Percentiles rank a stretch among this genome's conserved stretches.
phyloP scores from a whole-genome alignment of 1,284 basidiomycete species.

The Bjerkandera adusta region DNA sequence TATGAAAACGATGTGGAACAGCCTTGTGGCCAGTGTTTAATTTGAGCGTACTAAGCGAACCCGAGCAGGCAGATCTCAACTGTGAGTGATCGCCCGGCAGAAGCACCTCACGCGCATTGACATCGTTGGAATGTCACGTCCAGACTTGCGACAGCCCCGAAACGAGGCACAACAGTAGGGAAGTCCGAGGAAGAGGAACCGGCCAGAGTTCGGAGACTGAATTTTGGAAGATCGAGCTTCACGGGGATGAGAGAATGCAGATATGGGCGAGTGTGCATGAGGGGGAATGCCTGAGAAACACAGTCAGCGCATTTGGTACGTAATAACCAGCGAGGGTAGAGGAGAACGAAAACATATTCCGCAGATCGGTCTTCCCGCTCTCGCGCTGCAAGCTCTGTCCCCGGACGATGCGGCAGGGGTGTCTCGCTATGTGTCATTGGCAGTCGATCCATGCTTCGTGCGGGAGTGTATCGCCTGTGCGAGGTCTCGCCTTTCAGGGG shows the following conservation, averaged over 20 bases:
- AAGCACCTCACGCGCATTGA: conserved; percentile 4
- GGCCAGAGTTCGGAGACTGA: conserved; percentile 6
- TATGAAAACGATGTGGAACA: conserved; percentile 6
- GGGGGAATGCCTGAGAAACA: conserved; percentile 12
- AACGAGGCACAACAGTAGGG: conserved; percentile 13
- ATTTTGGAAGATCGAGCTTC: conserved; percentile 12
- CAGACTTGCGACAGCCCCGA: conserved; percentile 11
- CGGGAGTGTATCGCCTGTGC: too few relatives aligned
- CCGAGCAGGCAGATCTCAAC: conserved; percentile 11
- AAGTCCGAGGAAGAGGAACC: conserved; percentile 5
- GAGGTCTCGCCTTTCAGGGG: too few relatives aligned
- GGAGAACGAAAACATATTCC: conserved; percentile 7
- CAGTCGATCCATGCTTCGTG: too few relatives aligned
- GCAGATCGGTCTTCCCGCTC: conserved; percentile 2
- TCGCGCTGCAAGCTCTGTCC: neutral
- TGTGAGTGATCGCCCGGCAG: conserved; percentile 16
- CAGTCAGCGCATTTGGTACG: conserved; percentile 8
- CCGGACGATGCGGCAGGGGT: too few relatives aligned
- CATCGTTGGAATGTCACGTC: conserved; percentile 6
- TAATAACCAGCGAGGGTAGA: conserved; percentile 11
- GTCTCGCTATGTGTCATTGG: too few relatives aligned
- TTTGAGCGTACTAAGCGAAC: conserved; percentile 7
- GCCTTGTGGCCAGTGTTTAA: conserved; percentile 6
- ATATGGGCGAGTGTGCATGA: conserved; percentile 14
- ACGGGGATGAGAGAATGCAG: conserved; percentile 15